Percentiles rank a stretch among this genome's conserved stretches.
Evolutionary conservation across 2,329 filamentous ascomycete species (phyloP).

Genomic region (Didymellaceae sp.): DNA sequence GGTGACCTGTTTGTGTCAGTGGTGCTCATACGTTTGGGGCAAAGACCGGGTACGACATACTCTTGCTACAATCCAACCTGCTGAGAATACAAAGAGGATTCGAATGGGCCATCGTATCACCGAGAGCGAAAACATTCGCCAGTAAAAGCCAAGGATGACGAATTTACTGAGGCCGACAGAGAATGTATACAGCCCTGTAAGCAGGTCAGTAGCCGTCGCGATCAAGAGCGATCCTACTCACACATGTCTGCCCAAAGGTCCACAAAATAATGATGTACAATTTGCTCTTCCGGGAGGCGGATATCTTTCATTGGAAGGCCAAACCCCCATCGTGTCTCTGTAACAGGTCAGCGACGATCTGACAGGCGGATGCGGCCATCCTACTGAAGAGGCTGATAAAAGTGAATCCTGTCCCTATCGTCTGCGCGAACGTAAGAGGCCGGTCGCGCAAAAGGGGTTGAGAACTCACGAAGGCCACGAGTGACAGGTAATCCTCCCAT

Average conservation of each 20-base stretch:
- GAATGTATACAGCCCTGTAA: constrained; percentile 28
- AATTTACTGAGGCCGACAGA: constrained; percentile 33
- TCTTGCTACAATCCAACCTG: constrained; percentile 25
- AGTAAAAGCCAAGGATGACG: constrained; percentile 32
- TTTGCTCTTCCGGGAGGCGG: constrained; percentile 18
- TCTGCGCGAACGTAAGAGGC: constrained; percentile 15
- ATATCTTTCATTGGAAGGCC: constrained; percentile 25
- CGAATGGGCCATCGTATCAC: constrained; percentile 29
- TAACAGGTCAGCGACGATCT: constrained; percentile 6
- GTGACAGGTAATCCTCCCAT: constrained; percentile 32
- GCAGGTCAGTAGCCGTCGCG: not conserved
- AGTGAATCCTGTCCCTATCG: constrained; percentile 27
- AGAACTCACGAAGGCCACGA: constrained; percentile 29
- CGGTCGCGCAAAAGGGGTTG: not conserved
- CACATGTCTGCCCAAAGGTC: constrained; percentile 35
- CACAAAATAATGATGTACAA: constrained; percentile 26
- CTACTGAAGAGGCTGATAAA: constrained; percentile 33
- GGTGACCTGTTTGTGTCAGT: constrained; percentile 18
- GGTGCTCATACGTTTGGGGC: not conserved
- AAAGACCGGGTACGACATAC: constrained; percentile 10
- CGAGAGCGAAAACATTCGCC: constrained; percentile 29
- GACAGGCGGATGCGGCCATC: not conserved
- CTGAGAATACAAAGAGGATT: constrained; percentile 20
- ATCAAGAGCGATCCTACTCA: not conserved
- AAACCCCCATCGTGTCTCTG: constrained; percentile 35